Evolutionary conservation across 2,329 filamentous ascomycete genomes (phyloP), one percentile per base, ranked within the genome.

Genomic region (Capronia americana): DNA sequence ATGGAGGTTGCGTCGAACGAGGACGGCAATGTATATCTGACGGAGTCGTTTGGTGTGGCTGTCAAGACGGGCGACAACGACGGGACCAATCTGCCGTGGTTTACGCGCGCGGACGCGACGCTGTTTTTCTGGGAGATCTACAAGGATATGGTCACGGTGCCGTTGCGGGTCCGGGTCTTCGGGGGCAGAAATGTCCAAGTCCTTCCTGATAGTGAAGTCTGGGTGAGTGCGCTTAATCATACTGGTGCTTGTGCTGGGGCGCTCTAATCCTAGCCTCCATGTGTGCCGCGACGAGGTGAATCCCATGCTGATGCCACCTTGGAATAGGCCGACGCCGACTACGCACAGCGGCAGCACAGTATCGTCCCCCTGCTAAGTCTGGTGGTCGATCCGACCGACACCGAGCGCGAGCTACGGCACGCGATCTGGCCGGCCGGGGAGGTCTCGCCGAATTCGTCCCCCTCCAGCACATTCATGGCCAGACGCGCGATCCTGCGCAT

Each of bases 121-220:
- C 44, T 68, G 57, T 28, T 68, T 32, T 68, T 55, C 24, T 68
- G 58, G 61, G 65, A 68, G 17, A 58, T 65, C 20, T 30, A 62
- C 57, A 2, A 26, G 4, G 51, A 64, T 5, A 20, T 23, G 8
- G 57, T 41, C 4, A 20, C 57, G 38, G 1, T 64, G 30, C 62
- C 65, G 50, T 30, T 68, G 30, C 32, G 57, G 11, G 12, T 62
- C 17, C 38, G 38, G 38, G 38, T 32, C 46, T 41, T 26, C 55
- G 11, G 38, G 34, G 14, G n/a, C 34, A 12, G 38, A 56, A 51
- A 51, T 26, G 11, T 23, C 34, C 38, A 20, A 61, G 48, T 44
- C 17, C 38, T 44, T n/a, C 38, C 38, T 44, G 38, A 44, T 7
- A n/a, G 38, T n/a, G 17, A 44, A n/a, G 17, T 44, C 2, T 44